Base-by-base conservation (phyloP, 2,329 filamentous ascomycete genomes). In the Dactylellina leptospora region DNA sequence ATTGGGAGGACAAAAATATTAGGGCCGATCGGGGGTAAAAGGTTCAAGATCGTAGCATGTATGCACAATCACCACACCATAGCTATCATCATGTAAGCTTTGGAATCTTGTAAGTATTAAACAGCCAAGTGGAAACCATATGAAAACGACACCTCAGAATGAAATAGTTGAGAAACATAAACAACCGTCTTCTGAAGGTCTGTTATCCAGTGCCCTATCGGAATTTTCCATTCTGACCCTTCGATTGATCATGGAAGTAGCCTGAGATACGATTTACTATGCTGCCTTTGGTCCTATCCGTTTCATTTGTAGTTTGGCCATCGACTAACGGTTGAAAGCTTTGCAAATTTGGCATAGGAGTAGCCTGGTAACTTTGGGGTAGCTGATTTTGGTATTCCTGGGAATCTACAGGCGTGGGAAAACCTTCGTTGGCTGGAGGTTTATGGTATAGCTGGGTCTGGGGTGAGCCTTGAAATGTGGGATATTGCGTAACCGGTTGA, bases 221-320 rank as follows among this genome's bases (percentile, higher is more conserved):
- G 30, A 16, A 71, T 28, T 40, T 63, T 36, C 38, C 42, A 9
- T 23, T 58, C 9, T 47, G 55, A 11, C 9, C 10, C 3, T 20
- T 44, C 18, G 33, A 22, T 27, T 45, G 59, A 8, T 63, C 59
- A 6, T 42, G 66, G 30, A 62, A 53, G 18, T 71, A 71, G 28
- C 53, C 60, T 10, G 66, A 62, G 28, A 59, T 44, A 6, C 58
- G 66, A 36, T 63, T 36, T 10, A 20, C 44, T 13, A 59, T 53
- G 16, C 45, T 63, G 20, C 23, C 18, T 18, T 63, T 54, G 1
- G 44, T 27, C 27, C 54, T 44, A 4, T 48, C 25, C 8, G 23
- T 40, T 1, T 27, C 36, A 4, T 30, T 16, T 25, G 48, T 27
- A 23, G 42, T 8, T 16, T 54, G 38, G 28, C 44, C 55, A n/a